A percentile compares a stretch with the other conserved stretches of the same genome.
Evolutionary conservation across 2,329 filamentous ascomycete species (phyloP).

Genomic region (Neophaeococcomyces aloes): DNA sequence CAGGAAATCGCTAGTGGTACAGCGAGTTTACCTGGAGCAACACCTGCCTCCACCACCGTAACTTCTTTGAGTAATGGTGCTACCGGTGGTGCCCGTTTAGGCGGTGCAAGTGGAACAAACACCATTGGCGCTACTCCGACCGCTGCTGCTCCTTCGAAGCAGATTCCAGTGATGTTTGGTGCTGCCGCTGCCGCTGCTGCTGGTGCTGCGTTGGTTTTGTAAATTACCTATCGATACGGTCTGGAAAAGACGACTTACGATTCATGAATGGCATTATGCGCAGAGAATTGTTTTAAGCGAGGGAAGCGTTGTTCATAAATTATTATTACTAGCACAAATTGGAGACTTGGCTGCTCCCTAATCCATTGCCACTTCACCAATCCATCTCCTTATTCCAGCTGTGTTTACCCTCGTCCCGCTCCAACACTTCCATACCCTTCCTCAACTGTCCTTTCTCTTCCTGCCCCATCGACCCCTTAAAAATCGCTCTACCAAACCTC

Average conservation of each 20-base stretch:
- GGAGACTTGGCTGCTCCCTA: no score
- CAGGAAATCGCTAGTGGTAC: constrained; percentile 44
- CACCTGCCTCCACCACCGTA: constrained; percentile 22
- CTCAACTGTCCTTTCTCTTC: no score
- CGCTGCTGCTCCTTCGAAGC: not conserved
- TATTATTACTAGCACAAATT: no score
- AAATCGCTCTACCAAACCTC: no score
- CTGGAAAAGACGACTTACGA: constrained; percentile 1
- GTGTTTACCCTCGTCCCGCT: no score
- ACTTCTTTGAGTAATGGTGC: constrained; percentile 13
- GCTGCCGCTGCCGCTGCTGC: constrained; percentile 2
- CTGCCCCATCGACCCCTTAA: no score
- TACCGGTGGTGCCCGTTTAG: constrained; percentile 9
- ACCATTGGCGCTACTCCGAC: not conserved
- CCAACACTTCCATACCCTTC: no score
- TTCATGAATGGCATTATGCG: not conserved
- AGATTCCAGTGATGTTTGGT: not conserved
- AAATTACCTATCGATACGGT: not conserved
- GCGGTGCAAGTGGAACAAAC: not conserved
- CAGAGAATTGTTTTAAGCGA: no score
- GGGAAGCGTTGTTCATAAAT: no score
- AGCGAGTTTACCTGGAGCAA: constrained; percentile 43
- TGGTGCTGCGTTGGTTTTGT: constrained; percentile 2
- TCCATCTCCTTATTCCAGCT: no score
- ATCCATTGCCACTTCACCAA: no score